Evolutionary conservation across 2,329 filamentous ascomycete species (phyloP).

Genomic region (Ilyonectria mors-panacis): DNA sequence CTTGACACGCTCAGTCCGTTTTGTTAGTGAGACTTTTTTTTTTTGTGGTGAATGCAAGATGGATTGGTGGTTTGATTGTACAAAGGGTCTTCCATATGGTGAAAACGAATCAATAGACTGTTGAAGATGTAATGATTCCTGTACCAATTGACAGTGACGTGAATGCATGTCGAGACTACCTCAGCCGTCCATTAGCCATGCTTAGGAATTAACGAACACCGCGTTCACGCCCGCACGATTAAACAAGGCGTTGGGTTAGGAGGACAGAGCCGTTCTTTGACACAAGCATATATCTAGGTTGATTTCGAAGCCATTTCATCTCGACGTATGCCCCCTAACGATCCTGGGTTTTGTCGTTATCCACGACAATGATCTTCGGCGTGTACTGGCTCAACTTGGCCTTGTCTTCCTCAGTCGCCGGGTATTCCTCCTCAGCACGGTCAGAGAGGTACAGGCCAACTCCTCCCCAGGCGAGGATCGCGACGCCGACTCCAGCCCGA

Average conservation of each 20-base stretch:
- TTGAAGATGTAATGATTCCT: background rate
- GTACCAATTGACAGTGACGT: background rate
- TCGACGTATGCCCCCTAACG: background rate
- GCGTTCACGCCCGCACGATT: too few species aligned
- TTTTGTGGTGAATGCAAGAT: slow-evolving; percentile 21
- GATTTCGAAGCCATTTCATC: background rate
- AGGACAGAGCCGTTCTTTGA: too few species aligned
- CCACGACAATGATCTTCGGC: slow-evolving; percentile 75
- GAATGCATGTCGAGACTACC: background rate
- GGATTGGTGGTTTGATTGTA: slow-evolving; percentile 14
- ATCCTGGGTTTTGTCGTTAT: slow-evolving; percentile 52
- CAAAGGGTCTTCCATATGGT: background rate
- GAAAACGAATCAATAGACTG: slow-evolving; percentile 22
- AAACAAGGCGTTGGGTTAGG: too few species aligned
- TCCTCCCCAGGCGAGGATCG: slow-evolving; percentile 82
- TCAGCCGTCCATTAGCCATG: too few species aligned
- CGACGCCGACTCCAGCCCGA: slow-evolving; percentile 79
- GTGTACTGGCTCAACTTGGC: slow-evolving; percentile 73
- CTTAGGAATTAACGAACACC: too few species aligned
- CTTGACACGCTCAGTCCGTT: slow-evolving; percentile 28
- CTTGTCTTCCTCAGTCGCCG: slow-evolving; percentile 80
- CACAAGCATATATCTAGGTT: background rate
- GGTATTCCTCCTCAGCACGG: slow-evolving; percentile 77
- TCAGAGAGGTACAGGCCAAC: slow-evolving; percentile 82
- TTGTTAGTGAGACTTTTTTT: slow-evolving; percentile 29